Conservation (phyloP, 768 basidiomycete genomes). For the Dentipellis sp. region DNA sequence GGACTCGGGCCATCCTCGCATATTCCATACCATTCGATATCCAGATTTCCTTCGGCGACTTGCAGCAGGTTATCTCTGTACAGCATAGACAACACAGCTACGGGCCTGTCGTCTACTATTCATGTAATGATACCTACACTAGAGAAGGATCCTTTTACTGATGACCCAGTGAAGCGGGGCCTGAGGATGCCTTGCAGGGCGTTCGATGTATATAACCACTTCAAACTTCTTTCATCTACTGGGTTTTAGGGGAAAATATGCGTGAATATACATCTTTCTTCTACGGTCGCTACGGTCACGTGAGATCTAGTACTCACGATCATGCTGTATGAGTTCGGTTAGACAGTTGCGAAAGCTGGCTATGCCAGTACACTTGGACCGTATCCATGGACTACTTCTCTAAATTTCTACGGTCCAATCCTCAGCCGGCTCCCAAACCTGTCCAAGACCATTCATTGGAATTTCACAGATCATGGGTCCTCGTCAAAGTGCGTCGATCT, state of each 20-base stretch:
- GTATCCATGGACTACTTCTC: conserved; percentile 74
- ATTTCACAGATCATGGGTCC: conserved; percentile 69
- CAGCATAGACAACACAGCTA: neutral
- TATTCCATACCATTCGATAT: neutral
- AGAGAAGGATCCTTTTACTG: neutral
- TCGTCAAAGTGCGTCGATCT: conserved; percentile 47
- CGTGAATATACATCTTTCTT: neutral
- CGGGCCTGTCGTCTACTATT: neutral
- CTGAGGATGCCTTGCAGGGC: neutral
- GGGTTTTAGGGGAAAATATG: neutral
- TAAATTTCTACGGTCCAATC: conserved; percentile 53
- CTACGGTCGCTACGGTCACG: neutral
- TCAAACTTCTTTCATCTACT: neutral
- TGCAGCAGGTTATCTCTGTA: neutral
- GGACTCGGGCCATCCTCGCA: conserved; percentile 4
- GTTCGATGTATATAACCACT: neutral
- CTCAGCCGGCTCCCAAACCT: conserved; percentile 37
- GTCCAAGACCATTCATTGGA: conserved; percentile 60
- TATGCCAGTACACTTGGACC: neutral
- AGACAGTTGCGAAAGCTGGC: neutral
- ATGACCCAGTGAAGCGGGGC: neutral
- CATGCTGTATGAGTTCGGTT: neutral
- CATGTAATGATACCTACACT: conserved; percentile 3
- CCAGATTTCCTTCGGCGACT: neutral
- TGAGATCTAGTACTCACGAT: neutral